Conservation (phyloP, 371 early-diverging fungal genomes). For the Mortierella sp. region DNA sequence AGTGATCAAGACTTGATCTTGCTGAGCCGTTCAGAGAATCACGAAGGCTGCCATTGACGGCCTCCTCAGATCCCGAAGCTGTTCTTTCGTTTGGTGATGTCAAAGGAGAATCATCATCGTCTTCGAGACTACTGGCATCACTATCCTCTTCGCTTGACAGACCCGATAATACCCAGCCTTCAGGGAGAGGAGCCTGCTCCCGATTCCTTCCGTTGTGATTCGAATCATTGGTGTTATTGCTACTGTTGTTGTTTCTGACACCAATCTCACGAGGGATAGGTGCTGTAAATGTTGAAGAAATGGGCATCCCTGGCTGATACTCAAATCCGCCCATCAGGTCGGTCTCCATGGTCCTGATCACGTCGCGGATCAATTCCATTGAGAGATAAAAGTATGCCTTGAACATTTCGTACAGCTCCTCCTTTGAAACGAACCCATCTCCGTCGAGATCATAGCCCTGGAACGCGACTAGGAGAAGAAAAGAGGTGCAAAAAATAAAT, state of each 20-base stretch:
- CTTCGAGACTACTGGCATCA: no score
- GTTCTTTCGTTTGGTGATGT: no score
- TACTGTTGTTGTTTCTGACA: conserved; percentile 27
- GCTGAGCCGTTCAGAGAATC: no score
- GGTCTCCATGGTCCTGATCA: conserved; percentile 90
- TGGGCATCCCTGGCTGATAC: conserved; percentile 91
- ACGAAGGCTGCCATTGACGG: no score
- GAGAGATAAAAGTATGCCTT: conserved; percentile 90
- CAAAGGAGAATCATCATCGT: no score
- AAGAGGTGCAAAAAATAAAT: not conserved
- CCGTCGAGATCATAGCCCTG: conserved; percentile 93
- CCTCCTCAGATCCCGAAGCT: no score
- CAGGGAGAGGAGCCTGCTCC: conserved; percentile 21
- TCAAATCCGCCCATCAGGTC: conserved; percentile 92
- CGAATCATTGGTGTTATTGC: not conserved
- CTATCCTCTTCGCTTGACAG: no score
- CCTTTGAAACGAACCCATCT: conserved; percentile 86
- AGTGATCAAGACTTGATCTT: no score
- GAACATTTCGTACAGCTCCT: conserved; percentile 89
- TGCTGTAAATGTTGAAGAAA: conserved; percentile 91
- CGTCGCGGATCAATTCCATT: conserved; percentile 90
- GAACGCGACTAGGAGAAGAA: conserved; percentile 76
- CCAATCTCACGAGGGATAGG: conserved; percentile 70
- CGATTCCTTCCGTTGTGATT: conserved; percentile 15
- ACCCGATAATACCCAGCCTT: conserved; percentile 24